phyloP scores from a whole-genome alignment of 495 filamentous ascomycete species.

The Tuber magnatum region DNA sequence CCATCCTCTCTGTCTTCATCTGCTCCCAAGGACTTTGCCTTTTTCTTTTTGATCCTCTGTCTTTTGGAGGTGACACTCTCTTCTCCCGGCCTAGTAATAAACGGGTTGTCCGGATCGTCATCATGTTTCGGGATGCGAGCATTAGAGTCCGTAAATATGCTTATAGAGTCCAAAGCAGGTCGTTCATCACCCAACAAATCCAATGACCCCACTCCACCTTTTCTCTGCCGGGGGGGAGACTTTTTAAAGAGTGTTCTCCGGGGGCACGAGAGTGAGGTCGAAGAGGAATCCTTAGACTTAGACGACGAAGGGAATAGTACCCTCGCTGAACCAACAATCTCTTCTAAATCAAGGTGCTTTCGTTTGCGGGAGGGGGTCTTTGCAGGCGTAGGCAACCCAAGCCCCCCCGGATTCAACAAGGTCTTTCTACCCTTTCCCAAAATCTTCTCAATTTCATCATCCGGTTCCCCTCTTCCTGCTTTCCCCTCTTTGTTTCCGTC shows the following conservation, averaged over 20 bases:
- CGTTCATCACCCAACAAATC: constrained; percentile 52
- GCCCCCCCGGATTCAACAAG: constrained; percentile 34
- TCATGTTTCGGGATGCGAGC: constrained; percentile 73
- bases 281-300: constrained; percentile 10
- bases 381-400: constrained; percentile 76
- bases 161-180: constrained; percentile 52
- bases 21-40: constrained; percentile 49
- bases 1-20: constrained; percentile 55
- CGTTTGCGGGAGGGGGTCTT: constrained; percentile 79
- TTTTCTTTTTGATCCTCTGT: constrained; percentile 52
- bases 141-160: constrained; percentile 84
- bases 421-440: constrained; percentile 25
- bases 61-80: constrained; percentile 38
- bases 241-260: constrained; percentile 10
- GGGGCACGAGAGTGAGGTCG: not conserved
- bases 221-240: constrained; percentile 16
- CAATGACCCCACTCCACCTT: constrained; percentile 16
- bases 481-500: constrained; percentile 26
- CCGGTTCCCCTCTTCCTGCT: not conserved
- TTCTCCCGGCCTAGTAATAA: constrained; percentile 50
- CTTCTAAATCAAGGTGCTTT: constrained; percentile 44
- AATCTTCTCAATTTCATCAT: constrained; percentile 30
- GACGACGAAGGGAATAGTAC: constrained; percentile 58
- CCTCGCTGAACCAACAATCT: constrained; percentile 61
- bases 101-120: constrained; percentile 63